Conservation (phyloP, 2,329 filamentous ascomycete genomes). For the Sporothrix luriei region DNA sequence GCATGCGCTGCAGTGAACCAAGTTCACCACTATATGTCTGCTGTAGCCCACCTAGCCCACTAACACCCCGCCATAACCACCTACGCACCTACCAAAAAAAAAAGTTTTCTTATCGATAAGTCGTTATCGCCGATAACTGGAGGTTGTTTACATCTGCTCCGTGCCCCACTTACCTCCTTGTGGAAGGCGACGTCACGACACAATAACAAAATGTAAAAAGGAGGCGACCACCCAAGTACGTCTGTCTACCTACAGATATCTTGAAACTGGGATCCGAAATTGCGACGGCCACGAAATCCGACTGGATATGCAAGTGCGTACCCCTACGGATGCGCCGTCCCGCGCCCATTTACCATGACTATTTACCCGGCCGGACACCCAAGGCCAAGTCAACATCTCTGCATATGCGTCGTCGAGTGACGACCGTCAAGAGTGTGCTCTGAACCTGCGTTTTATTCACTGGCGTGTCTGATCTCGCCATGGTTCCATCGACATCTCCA, state of each 20-base stretch:
- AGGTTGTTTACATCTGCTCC: not conserved
- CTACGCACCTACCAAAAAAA: conserved; percentile 18
- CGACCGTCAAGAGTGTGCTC: not conserved
- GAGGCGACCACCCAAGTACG: no score
- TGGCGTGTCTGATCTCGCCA: not conserved
- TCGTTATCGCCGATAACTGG: not conserved
- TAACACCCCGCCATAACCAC: conserved; percentile 25
- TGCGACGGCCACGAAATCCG: not conserved
- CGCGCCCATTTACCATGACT: conserved; percentile 16
- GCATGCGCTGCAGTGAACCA: not conserved
- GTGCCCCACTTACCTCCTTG: no score
- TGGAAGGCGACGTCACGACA: not conserved
- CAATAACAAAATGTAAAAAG: not conserved
- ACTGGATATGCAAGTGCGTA: not conserved
- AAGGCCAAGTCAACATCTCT: no score
- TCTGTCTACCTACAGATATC: no score
- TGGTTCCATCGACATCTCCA: not conserved
- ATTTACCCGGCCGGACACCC: conserved; percentile 4
- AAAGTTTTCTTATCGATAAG: conserved; percentile 34
- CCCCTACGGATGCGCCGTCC: not conserved
- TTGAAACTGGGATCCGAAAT: no score
- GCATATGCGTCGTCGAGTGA: not conserved
- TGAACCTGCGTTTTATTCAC: not conserved
- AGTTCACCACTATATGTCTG: not conserved
- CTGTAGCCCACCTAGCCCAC: not conserved